Percentiles rank a stretch among this genome's conserved stretches.
These are phyloP conservation scores for Hyaloscypha variabilis DNA, from an alignment of 495 filamentous ascomycete genomes.

Conservation along the genomic window DNA sequence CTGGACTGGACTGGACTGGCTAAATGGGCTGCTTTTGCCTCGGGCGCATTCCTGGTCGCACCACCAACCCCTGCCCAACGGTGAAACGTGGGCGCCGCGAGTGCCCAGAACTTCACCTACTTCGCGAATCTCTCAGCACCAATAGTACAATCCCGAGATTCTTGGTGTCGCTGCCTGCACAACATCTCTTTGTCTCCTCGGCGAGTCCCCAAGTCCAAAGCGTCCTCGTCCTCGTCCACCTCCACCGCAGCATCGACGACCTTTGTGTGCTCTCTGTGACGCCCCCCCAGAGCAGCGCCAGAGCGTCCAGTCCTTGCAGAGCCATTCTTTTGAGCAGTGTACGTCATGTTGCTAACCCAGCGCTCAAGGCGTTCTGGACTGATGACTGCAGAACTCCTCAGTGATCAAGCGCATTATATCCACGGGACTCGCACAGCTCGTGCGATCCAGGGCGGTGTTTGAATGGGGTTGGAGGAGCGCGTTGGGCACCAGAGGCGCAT, in stretches of 20 bases:
- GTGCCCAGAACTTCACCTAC: constrained; percentile 1
- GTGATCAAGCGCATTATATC: constrained; percentile 28
- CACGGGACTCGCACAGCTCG: constrained; percentile 16
- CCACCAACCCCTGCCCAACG: neutral
- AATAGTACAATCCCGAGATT: constrained; percentile 14
- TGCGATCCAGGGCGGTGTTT: constrained; percentile 22
- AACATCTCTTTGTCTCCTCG: constrained; percentile 26
- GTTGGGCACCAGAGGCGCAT: constrained; percentile 22
- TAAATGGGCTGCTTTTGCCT: neutral
- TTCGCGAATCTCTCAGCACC: constrained; percentile 15
- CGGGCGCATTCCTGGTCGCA: neutral
- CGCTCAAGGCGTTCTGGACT: constrained; percentile 31
- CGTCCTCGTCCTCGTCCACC: constrained; percentile 18
- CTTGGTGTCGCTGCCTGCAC: neutral
- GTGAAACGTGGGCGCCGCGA: neutral
- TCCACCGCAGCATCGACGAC: constrained; percentile 23
- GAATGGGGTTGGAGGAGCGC: constrained; percentile 27
- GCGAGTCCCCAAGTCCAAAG: constrained; percentile 21
- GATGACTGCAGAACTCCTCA: constrained; percentile 31
- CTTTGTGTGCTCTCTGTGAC: constrained; percentile 33
- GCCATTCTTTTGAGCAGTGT: constrained; percentile 30
- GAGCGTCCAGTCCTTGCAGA: constrained; percentile 28
- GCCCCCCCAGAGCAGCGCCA: constrained; percentile 26
- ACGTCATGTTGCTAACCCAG: constrained; percentile 26
- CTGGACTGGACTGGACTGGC: too few species aligned